Evolutionary conservation across 2,329 filamentous ascomycete species (phyloP), one percentile per base, ranked within the genome.

Genomic region (Fusarium cyanostomum): DNA sequence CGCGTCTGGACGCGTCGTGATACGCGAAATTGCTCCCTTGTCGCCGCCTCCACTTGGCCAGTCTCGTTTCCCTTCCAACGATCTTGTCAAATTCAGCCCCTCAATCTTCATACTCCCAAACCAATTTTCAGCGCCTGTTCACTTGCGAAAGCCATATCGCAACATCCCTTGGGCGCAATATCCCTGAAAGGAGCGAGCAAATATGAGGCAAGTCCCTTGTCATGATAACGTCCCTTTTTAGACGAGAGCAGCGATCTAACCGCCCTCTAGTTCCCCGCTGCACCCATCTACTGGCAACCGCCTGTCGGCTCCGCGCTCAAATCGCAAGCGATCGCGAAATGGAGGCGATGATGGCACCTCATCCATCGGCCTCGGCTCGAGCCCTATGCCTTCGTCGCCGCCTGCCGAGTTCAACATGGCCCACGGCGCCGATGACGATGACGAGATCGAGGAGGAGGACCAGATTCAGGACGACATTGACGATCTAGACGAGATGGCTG

Each of bases 401-500:
- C 86, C 87, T 6, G 85, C 82, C 9, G 72, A 73, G 37, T 87
- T 87, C 70, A 80, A 82, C 65, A 87, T 92, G 63, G 84, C 86
- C 7, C 87, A 90, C 50, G 88, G 89, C 48, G 83, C 81, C 28
- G 89, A 91, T 59, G 87, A 91, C 39, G 84, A 89, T 11, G 91
- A 93, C 61, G 89, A 92, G 67, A 84, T 89, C 34, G 84, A 92
- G 52, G 88, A 90, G 46, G 89, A 92, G 46, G 84, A 86, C 45
- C 89, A 92, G 72, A 81, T 89, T 41, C 88, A 92, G 66, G 88
- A 89, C 64, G 89, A 90, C 66, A 82, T 89, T 15, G 91, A 92
- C 51, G 90, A 95, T 54, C 84, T 94, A 38, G 92, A 95, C 69
- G 91, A 94, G 73, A 87, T 87, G 81, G 90, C 92, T 9, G 92